Evolutionary conservation across 1,284 basidiomycete species (phyloP), one percentile per base, ranked within the genome.

Genomic region (Cerioporus squamosus): DNA sequence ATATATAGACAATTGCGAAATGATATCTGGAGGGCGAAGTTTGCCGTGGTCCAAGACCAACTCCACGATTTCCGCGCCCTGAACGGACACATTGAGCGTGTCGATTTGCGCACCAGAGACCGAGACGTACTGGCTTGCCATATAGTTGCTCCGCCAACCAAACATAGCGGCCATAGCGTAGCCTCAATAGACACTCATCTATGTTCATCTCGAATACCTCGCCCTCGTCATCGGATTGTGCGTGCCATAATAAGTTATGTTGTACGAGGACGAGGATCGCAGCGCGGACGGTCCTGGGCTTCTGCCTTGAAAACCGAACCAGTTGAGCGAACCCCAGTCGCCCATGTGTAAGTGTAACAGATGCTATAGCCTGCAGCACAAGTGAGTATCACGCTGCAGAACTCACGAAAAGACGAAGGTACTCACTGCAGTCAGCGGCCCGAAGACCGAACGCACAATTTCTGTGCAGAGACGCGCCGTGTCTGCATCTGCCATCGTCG

Each of bases 161-260:
- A n/a, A 93, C 81, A 67, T 90, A 93, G 57, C 81, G 82, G 29
- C 93, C 93, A 75, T 93, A 95, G 61, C 93, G 78, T 70, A 94
- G 67, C 50, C 94, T 79, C 74, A 87, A 77, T 42, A 95, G 76
- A 70, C 93, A 95, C 69, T 94, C 93, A 53, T 89, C 82, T 15
- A 86, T 78, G 68, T 94, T 93, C 59, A 94, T 76, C 68, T 94
- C 91, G 43, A 94, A 81, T 54, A 91, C 82, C 67, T 94, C 92
- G 7, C 83, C 84, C 46, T 88, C 91, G n/a, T 87, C 86, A 36
- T 87, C 85, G 5, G 83, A 84, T 46, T 84, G 82, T 2, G 91
- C 87, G 69, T 95, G 90, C 84, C 93, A 94, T 40, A 96, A 81
- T 53, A 98, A 77, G 72, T 96, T 95, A 74, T 99, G 96, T 74